These are phyloP conservation scores for Coemansia sp. DNA, from an alignment of 192 early-diverging fungal genomes.

Conservation along the genomic window DNA sequence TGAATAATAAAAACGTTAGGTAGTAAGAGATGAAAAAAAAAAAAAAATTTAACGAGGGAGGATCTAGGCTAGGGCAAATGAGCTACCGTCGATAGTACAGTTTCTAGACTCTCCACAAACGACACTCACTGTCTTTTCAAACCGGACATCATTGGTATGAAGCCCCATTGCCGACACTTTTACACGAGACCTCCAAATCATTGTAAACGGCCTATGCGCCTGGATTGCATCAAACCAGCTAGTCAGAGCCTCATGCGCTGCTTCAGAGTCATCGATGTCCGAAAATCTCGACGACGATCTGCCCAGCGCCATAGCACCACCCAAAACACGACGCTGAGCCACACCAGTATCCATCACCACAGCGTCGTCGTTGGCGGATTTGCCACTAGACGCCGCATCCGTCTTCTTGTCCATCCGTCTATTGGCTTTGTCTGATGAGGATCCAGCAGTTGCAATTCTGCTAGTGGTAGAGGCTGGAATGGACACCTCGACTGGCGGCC, in stretches of 20 bases:
- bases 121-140: conserved; percentile 41
- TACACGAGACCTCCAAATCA: conserved; percentile 41
- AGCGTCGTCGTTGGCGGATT: neutral
- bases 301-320: conserved; percentile 4
- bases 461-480: neutral
- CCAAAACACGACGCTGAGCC: conserved; percentile 16
- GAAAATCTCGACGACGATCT: conserved; percentile 5
- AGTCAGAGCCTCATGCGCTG: conserved; percentile 8
- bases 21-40: neutral
- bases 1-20: neutral
- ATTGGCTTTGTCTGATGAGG: neutral
- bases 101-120: conserved; percentile 17
- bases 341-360: conserved; percentile 5
- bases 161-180: conserved; percentile 33
- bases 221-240: conserved; percentile 39
- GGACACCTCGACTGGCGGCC: conserved; percentile 30
- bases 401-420: neutral
- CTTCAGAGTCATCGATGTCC: neutral
- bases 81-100: conserved; percentile 16
- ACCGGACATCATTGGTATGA: conserved; percentile 31
- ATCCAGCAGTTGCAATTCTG: no score
- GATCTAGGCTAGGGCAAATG: conserved; percentile 1
- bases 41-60: neutral
- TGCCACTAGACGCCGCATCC: neutral
- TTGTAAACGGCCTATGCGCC: conserved; percentile 27